Conservation (phyloP, 371 early-diverging fungal genomes). For the Mucor circinelloides region DNA sequence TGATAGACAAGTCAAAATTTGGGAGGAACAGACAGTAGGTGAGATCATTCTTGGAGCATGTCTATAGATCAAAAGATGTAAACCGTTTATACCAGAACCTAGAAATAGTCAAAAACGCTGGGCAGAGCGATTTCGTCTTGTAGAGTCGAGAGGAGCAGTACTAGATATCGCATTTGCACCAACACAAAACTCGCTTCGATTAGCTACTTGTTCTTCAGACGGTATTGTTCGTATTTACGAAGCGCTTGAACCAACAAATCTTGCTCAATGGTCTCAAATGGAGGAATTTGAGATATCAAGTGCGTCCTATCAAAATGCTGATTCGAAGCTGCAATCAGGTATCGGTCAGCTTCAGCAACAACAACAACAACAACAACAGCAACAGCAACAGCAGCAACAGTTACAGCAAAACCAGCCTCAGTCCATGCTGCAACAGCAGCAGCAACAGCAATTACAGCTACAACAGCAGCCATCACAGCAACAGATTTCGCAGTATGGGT, state of each 20-base stretch:
- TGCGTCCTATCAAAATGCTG: neutral
- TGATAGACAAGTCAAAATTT: conserved; percentile 88
- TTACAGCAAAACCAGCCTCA: neutral
- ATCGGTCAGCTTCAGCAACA: conserved; percentile 10
- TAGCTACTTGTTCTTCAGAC: conserved; percentile 87
- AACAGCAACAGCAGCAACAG: neutral
- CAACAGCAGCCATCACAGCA: conserved; percentile 8
- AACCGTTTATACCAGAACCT: conserved; percentile 42
- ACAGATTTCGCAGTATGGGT: neutral
- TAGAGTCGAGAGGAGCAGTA: conserved; percentile 77
- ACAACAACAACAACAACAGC: conserved; percentile 6
- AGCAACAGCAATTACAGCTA: conserved; percentile 10
- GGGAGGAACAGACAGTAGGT: conserved; percentile 87
- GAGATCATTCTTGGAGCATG: conserved; percentile 1
- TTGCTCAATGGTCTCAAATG: conserved; percentile 83
- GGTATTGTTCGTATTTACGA: conserved; percentile 91
- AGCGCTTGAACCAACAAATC: conserved; percentile 80
- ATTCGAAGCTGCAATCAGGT: neutral
- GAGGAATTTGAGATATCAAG: conserved; percentile 61
- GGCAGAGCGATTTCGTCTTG: conserved; percentile 67
- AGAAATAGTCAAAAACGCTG: conserved; percentile 71
- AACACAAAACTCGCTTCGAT: conserved; percentile 69
- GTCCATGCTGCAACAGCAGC: neutral
- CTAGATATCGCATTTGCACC: conserved; percentile 92
- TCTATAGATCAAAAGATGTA: neutral